phyloP scores from a whole-genome alignment of 306 rosid species.

The Ochetophila trinervis region DNA sequence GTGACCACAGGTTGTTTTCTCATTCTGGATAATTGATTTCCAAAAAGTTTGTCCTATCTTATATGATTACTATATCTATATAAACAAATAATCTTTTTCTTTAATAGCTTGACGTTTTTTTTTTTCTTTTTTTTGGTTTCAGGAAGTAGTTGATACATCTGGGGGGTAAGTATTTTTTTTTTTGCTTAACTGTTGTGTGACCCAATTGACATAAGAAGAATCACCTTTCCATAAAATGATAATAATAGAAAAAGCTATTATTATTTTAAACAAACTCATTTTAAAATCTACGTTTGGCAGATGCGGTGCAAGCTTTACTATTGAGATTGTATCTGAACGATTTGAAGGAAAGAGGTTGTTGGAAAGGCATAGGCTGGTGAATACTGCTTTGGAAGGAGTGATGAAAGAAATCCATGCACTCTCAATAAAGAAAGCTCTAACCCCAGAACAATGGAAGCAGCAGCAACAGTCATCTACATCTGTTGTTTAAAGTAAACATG shows the following conservation, averaged over 20 bases:
- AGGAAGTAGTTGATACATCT: slow-evolving; percentile 91
- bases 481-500: slow-evolving; percentile 43
- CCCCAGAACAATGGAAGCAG: slow-evolving; percentile 93
- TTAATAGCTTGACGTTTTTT: slow-evolving; percentile 1
- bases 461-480: slow-evolving; percentile 59
- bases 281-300: slow-evolving; percentile 33
- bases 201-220: no score
- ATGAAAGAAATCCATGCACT: slow-evolving; percentile 94
- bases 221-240: not conserved
- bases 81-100: not conserved
- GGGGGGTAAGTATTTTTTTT: slow-evolving; percentile 67
- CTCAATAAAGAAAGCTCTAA: slow-evolving; percentile 77
- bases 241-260: not conserved
- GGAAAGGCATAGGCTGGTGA: slow-evolving; percentile 90
- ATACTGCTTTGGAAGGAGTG: slow-evolving; percentile 72
- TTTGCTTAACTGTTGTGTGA: not conserved
- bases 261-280: not conserved
- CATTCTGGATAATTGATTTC: not conserved
- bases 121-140: slow-evolving; percentile 32
- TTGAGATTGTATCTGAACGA: slow-evolving; percentile 75
- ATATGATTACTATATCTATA: not conserved
- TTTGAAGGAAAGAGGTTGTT: slow-evolving; percentile 87
- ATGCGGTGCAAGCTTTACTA: slow-evolving; percentile 76
- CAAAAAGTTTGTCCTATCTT: not conserved
- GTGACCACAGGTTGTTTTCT: not conserved